Evolutionary conservation across 805 yeast genomes (phyloP).

Genomic region (Pichia scutulata): DNA sequence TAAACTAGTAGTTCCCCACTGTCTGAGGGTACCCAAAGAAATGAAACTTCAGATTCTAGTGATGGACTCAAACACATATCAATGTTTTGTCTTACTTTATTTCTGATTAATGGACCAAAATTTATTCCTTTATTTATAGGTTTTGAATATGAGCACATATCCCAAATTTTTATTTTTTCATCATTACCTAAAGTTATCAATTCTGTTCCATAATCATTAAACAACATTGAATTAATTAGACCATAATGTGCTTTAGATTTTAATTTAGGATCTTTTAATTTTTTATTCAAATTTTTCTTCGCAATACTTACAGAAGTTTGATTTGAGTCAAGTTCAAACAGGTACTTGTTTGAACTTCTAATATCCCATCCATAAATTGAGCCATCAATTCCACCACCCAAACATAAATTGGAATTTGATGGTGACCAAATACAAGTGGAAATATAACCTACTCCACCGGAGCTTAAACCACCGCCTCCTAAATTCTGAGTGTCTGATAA

Average conservation of each 20-base stretch:
- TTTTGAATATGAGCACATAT: conserved; percentile 41
- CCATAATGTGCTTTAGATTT: conserved; percentile 62
- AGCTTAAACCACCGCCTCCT: conserved; percentile 26
- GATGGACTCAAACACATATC: conserved; percentile 47
- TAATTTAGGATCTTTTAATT: not conserved
- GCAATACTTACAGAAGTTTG: conserved; percentile 17
- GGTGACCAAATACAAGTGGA: conserved; percentile 57
- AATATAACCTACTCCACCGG: conserved; percentile 26
- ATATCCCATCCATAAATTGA: conserved; percentile 82
- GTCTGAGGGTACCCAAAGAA: conserved; percentile 66
- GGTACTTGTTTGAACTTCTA: conserved; percentile 55
- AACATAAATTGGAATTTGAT: conserved; percentile 46
- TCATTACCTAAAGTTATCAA: conserved; percentile 69
- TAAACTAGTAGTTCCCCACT: conserved; percentile 61
- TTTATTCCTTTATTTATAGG: conserved; percentile 54
- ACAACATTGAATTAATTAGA: conserved; percentile 69
- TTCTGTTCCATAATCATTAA: conserved; percentile 61
- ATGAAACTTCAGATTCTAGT: conserved; percentile 47
- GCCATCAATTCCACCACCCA: conserved; percentile 79
- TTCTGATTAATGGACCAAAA: conserved; percentile 72
- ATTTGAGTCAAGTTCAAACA: conserved; percentile 52
- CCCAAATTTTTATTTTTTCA: conserved; percentile 78
- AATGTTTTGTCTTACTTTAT: conserved; percentile 49
- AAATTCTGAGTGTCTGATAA: conserved; percentile 68
- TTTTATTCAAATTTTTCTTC: not conserved